Evolutionary conservation across 371 early-diverging fungal genomes (phyloP).

Genomic region (Mucor lusitanicus): DNA sequence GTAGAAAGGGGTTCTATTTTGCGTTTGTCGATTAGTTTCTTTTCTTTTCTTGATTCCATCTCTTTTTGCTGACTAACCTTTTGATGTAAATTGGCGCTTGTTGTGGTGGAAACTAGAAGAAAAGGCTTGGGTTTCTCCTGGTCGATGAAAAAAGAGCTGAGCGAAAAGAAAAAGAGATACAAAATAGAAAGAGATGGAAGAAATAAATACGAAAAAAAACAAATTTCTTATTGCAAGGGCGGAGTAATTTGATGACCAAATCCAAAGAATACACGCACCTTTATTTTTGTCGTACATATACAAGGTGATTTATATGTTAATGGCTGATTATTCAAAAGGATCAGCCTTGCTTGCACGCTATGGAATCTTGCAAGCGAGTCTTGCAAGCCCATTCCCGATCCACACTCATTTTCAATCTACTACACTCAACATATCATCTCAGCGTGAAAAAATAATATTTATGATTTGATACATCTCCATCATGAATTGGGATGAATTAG

Average conservation of each 20-base stretch:
- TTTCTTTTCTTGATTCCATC: conserved; percentile 1
- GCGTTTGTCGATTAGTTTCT: conserved; percentile 6
- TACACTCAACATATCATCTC: neutral
- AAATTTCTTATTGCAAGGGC: neutral
- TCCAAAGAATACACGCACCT: conserved; percentile 2
- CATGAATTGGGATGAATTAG: neutral
- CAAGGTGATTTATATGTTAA: neutral
- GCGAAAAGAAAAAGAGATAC: neutral
- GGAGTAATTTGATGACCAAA: conserved; percentile 4
- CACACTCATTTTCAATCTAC: neutral
- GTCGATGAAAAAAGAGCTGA: neutral
- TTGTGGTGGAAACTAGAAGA: neutral
- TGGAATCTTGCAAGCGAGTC: neutral
- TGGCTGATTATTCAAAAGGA: too few relatives aligned
- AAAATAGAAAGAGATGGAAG: conserved; percentile 3
- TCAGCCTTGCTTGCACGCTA: neutral
- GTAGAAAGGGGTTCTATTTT: conserved; percentile 1
- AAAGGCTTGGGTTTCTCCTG: neutral
- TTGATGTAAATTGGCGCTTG: neutral
- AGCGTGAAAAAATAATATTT: neutral
- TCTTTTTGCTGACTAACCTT: neutral
- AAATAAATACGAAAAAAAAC: conserved; percentile 1
- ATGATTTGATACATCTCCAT: neutral
- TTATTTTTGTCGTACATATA: conserved; percentile 4
- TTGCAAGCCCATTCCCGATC: neutral